Conservation (phyloP, 495 filamentous ascomycete species). For the Xylaria sp. region DNA sequence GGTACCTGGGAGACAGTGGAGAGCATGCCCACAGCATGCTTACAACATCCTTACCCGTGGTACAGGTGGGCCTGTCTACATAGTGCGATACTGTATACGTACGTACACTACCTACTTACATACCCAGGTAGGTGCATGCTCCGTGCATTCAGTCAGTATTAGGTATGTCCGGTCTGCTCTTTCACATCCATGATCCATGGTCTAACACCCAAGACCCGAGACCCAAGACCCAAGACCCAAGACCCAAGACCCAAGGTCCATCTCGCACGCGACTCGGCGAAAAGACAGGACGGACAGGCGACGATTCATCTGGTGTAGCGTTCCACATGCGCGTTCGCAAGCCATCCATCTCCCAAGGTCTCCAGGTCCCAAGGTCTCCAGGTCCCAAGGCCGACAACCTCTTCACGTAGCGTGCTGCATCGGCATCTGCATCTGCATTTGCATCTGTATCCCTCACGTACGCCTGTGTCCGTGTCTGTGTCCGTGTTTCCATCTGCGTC, state of each 20-base stretch:
- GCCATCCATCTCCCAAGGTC: not conserved
- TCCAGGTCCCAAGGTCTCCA: too few relatives aligned
- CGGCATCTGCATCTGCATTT: too few relatives aligned
- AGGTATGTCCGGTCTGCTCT: not conserved
- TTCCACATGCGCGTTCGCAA: slow-evolving; percentile 13
- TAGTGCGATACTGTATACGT: too few relatives aligned
- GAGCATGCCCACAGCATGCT: not conserved
- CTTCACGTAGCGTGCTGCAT: not conserved
- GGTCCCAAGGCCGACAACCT: not conserved
- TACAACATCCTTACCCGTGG: too few relatives aligned
- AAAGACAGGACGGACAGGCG: not conserved
- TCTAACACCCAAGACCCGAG: too few relatives aligned
- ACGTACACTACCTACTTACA: too few relatives aligned
- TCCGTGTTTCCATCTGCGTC: not conserved
- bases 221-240: not conserved
- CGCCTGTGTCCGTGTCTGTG: not conserved
- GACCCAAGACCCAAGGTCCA: not conserved
- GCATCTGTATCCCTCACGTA: too few relatives aligned
- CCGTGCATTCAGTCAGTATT: too few relatives aligned
- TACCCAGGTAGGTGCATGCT: too few relatives aligned
- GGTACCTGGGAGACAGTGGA: not conserved
- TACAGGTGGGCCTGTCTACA: too few relatives aligned
- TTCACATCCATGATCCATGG: slow-evolving; percentile 3
- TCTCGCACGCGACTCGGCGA: slow-evolving; percentile 1
- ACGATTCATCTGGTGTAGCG: slow-evolving; percentile 1